Base-by-base conservation (phyloP, 768 basidiomycete species). In the Podaxis pistillaris region DNA sequence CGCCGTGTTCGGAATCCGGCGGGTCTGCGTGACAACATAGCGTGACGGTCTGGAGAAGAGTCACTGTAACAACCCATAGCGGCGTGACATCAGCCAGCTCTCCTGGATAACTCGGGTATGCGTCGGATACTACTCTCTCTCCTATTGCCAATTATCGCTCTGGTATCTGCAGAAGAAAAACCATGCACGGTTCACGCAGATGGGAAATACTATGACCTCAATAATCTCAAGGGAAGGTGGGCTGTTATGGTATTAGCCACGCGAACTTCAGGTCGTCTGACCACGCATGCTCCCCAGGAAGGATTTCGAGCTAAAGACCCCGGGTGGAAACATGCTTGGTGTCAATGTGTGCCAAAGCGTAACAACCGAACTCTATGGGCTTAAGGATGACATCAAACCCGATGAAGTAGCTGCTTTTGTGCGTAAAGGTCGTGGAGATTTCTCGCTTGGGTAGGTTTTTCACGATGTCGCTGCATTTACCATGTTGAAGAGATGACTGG, bases 161-260 rank as follows among this genome's bases (percentile, higher is more conserved):
- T 64, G 12, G 66, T 63, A 1, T 52, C 64, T 49, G 75, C 72
- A 15, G 72, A 77, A n/a, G 87, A 90, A 15, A 79, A 80, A 51
- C 78, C 85, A n/a, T 92, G 90, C 67, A 88, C 87, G 1, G 69
- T 80, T 1, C 83, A 82, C 65, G 76, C 81, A 19, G 75, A 79
- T 36, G 84, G 82, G 28, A 83, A 82, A 37, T 89, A 78, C 72
- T 93, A 86, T 64, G 87, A 92, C 71, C 74, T 93, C 54, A 90
- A 76, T 68, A 76, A 84, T 19, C 80, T 93, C 41, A 83, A 76
- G 66, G 71, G 84, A 51, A 83, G 75, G 89, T 90, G 72, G 63
- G 79, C 62, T 49, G 6, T 53, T 44, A 24, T 38, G 50, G 26
- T 64, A 58, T 54, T 37, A 44, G 53, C 50, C 46, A 33, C 52